Evolutionary conservation across 495 filamentous ascomycete species (phyloP).

Genomic region (Neurospora tetraspora): DNA sequence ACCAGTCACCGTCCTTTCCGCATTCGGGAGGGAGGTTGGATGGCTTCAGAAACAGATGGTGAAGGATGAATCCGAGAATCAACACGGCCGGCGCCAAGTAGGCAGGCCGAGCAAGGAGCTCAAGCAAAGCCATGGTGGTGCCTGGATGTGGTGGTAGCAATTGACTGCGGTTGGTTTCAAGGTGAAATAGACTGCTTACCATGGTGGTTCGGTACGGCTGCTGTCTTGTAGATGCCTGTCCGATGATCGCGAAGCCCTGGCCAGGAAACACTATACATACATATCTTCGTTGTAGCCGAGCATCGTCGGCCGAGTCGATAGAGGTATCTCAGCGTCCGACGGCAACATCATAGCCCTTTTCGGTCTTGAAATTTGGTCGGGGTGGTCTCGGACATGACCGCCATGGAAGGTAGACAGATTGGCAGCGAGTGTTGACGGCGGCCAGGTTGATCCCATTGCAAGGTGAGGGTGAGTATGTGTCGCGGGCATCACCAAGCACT

Average conservation of each 20-base stretch:
- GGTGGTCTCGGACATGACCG: background rate
- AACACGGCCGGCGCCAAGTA: slow-evolving; percentile 16
- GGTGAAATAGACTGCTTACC: background rate
- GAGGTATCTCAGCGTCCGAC: background rate
- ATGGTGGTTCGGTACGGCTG: background rate
- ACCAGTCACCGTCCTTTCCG: slow-evolving; percentile 24
- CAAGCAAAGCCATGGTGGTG: background rate
- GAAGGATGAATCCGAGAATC: slow-evolving; percentile 15
- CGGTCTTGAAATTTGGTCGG: background rate
- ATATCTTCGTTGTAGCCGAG: background rate
- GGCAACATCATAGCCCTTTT: background rate
- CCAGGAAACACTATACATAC: background rate
- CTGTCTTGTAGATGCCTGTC: background rate
- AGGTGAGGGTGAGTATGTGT: background rate
- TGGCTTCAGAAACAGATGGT: slow-evolving; percentile 12
- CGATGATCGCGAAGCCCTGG: background rate
- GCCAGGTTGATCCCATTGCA: background rate
- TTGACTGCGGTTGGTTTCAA: background rate
- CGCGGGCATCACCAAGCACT: background rate
- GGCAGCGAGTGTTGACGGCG: background rate
- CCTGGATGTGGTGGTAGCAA: background rate
- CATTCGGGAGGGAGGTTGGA: too few relatives aligned
- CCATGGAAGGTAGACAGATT: background rate
- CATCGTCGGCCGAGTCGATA: background rate
- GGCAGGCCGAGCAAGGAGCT: slow-evolving; percentile 14